A percentile compares a stretch with the other conserved stretches of the same genome.
These are phyloP conservation scores for Xylaria flabelliformis DNA, from an alignment of 495 filamentous ascomycete genomes.

Conservation along the genomic window DNA sequence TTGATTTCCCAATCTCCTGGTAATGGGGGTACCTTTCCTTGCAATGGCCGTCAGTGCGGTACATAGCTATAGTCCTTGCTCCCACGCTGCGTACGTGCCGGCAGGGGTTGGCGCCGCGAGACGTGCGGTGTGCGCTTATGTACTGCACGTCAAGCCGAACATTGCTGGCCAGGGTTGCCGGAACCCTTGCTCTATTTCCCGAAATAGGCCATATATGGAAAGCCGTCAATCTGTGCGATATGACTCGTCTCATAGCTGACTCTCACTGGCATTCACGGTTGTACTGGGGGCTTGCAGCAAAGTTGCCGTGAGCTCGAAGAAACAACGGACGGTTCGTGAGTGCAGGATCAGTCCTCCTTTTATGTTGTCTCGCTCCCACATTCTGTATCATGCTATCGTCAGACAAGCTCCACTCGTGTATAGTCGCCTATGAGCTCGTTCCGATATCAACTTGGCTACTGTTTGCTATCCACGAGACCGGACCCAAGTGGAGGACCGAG, in stretches of 20 bases:
- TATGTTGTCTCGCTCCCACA: constrained; percentile 15
- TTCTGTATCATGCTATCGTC: not conserved
- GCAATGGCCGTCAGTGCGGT: not conserved
- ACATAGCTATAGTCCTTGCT: not conserved
- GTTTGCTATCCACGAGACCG: constrained; percentile 12
- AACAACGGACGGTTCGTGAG: not conserved
- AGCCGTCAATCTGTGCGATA: constrained; percentile 7
- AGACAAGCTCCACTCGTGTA: constrained; percentile 13
- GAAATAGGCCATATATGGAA: constrained; percentile 12
- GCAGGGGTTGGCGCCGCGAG: not conserved
- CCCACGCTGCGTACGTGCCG: not conserved
- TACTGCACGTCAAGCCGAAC: constrained; percentile 8
- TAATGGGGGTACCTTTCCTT: not conserved
- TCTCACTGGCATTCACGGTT: not conserved
- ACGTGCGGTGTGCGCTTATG: not conserved
- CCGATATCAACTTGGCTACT: constrained; percentile 8
- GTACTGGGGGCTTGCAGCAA: not conserved
- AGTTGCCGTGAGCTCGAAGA: constrained; percentile 12
- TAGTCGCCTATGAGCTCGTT: constrained; percentile 8
- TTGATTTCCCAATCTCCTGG: constrained; percentile 9
- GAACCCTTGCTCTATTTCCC: not conserved
- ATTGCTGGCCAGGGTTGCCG: not conserved
- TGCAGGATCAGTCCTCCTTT: constrained; percentile 10
- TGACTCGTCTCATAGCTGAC: not conserved
- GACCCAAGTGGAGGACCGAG: constrained; percentile 21